These are phyloP conservation scores for Pseudozyma sp. DNA, from an alignment of 1,284 basidiomycete species.

Conservation along the genomic window DNA sequence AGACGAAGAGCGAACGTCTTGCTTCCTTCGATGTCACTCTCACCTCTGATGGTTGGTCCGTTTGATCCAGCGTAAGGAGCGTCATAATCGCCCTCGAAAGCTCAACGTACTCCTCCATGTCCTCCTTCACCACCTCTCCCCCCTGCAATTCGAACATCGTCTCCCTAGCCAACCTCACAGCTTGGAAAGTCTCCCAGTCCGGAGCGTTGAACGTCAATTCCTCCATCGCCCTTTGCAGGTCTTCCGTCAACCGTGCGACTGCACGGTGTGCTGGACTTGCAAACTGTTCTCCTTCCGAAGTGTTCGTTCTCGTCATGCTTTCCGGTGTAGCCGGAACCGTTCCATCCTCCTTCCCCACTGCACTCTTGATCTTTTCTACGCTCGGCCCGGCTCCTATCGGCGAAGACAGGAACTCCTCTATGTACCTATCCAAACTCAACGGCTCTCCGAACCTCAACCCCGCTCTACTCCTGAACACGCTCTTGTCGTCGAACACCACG, in stretches of 20 bases:
- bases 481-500: constrained; percentile 93
- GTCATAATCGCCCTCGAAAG: constrained; percentile 20
- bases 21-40: constrained; percentile 3
- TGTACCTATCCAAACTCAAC: constrained; percentile 80
- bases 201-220: constrained; percentile 88
- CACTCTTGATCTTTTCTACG: neutral
- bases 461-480: constrained; percentile 83
- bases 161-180: constrained; percentile 87
- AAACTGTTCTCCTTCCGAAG: neutral
- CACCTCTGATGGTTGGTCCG: neutral
- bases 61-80: constrained; percentile 18
- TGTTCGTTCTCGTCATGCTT: constrained; percentile 31
- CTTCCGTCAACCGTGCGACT: constrained; percentile 85
- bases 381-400: neutral
- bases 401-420: constrained; percentile 77
- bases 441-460: constrained; percentile 78
- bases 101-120: constrained; percentile 28
- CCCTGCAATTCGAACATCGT: constrained; percentile 76
- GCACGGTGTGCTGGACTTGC: constrained; percentile 74
- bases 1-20: constrained; percentile 20
- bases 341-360: constrained; percentile 13
- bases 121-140: constrained; percentile 1
- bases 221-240: constrained; percentile 78
- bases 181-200: constrained; percentile 89
- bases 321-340: constrained; percentile 45